Percentiles rank a stretch among this genome's conserved stretches.
phyloP scores from a whole-genome alignment of 106 monocot species.

The Cymbidium sinense region DNA sequence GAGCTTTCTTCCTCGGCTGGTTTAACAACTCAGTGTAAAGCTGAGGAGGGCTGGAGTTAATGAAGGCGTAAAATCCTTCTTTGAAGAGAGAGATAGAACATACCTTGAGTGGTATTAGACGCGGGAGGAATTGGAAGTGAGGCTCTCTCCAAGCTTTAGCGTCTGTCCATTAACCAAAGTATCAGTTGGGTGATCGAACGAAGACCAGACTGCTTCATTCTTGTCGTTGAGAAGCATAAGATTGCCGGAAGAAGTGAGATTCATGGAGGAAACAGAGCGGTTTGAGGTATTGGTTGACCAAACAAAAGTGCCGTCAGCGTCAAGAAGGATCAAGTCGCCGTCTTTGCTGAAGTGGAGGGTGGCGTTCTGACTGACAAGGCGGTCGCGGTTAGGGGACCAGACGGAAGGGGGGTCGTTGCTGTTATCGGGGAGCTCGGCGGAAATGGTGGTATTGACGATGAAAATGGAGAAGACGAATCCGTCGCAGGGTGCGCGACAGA shows the following conservation, averaged over 20 bases:
- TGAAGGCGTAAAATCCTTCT: constrained; percentile 11
- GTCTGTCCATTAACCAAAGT: constrained; percentile 35
- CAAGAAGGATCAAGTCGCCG: constrained; percentile 50
- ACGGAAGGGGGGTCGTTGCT: constrained; percentile 11
- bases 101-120: constrained; percentile 9
- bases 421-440: neutral
- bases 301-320: constrained; percentile 15
- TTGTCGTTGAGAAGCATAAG: constrained; percentile 28
- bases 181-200: constrained; percentile 48
- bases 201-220: constrained; percentile 34
- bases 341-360: constrained; percentile 34
- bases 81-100: constrained; percentile 9
- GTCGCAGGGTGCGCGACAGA: constrained; percentile 21
- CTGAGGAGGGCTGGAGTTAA: constrained; percentile 22
- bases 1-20: neutral
- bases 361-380: constrained; percentile 34
- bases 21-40: constrained; percentile 8
- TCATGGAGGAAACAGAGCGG: constrained; percentile 28
- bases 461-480: constrained; percentile 42
- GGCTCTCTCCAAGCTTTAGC: constrained; percentile 15
- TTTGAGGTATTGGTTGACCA: constrained; percentile 54
- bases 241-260: constrained; percentile 32
- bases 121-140: constrained; percentile 20
- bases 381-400: constrained; percentile 55
- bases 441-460: constrained; percentile 30